Evolutionary conservation across 2,329 filamentous ascomycete species (phyloP).

Genomic region (Coniella vitis): DNA sequence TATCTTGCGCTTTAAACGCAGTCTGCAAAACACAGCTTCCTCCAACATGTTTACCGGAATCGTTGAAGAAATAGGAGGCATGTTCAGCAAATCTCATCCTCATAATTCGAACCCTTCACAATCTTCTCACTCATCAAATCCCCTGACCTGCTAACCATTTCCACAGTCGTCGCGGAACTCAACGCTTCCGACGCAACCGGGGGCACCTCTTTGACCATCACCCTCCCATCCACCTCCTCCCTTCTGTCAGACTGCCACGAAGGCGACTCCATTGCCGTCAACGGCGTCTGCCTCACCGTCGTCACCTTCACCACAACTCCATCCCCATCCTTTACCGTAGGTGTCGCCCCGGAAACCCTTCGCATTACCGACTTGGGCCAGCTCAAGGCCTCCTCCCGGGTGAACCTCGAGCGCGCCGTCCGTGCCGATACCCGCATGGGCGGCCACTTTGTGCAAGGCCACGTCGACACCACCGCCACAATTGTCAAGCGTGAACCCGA

Average conservation of each 20-base stretch:
- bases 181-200: slow-evolving; percentile 74
- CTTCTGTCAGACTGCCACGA: slow-evolving; percentile 79
- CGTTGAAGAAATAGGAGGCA: slow-evolving; percentile 88
- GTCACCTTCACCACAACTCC: slow-evolving; percentile 43
- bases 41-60: slow-evolving; percentile 92
- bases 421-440: slow-evolving; percentile 91
- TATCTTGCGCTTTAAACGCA: too few relatives aligned
- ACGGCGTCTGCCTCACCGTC: slow-evolving; percentile 92
- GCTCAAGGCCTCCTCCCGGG: slow-evolving; percentile 56
- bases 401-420: slow-evolving; percentile 93
- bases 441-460: slow-evolving; percentile 95
- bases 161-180: slow-evolving; percentile 72
- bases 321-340: slow-evolving; percentile 68
- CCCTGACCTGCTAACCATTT: slow-evolving; percentile 2
- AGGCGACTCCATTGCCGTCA: slow-evolving; percentile 91
- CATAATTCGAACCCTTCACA: slow-evolving; percentile 9
- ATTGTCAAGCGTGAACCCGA: slow-evolving; percentile 69
- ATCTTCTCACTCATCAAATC: slow-evolving; percentile 20
- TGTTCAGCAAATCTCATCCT: slow-evolving; percentile 27
- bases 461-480: slow-evolving; percentile 83
- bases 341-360: slow-evolving; percentile 90
- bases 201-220: slow-evolving; percentile 86
- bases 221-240: slow-evolving; percentile 55
- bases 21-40: too few relatives aligned
- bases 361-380: slow-evolving; percentile 90